Percentiles rank a stretch among this genome's conserved stretches.
Evolutionary conservation across 2,329 filamentous ascomycete genomes (phyloP).

Genomic region (Tricladium varicosporioides): DNA sequence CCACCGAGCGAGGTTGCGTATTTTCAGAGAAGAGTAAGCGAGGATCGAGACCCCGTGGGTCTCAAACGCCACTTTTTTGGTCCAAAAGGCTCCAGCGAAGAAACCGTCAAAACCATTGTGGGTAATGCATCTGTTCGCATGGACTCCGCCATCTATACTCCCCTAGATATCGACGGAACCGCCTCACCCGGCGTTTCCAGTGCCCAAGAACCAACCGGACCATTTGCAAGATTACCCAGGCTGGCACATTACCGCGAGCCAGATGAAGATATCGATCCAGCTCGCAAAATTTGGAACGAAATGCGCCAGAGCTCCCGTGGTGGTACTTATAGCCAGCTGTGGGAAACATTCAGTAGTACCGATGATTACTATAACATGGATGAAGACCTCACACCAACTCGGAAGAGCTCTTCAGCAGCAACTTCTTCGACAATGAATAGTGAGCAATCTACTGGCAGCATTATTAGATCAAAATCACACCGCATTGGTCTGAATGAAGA

Average conservation of each 20-base stretch:
- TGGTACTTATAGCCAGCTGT: slow-evolving; percentile 14
- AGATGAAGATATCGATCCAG: slow-evolving; percentile 28
- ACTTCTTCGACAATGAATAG: slow-evolving; percentile 9
- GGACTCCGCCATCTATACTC: slow-evolving; percentile 2
- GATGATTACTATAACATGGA: slow-evolving; percentile 24
- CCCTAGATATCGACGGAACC: not conserved
- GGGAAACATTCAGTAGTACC: slow-evolving; percentile 20
- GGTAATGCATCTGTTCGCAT: slow-evolving; percentile 1
- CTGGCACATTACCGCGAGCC: not conserved
- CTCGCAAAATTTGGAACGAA: slow-evolving; percentile 33
- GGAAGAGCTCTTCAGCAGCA: slow-evolving; percentile 11
- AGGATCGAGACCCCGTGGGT: slow-evolving; percentile 18
- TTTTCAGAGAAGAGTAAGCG: slow-evolving; percentile 20
- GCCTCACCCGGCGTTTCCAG: not conserved
- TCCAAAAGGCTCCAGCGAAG: slow-evolving; percentile 16
- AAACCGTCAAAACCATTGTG: slow-evolving; percentile 16
- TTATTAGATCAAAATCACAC: not conserved
- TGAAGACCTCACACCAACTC: slow-evolving; percentile 10
- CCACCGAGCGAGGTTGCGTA: slow-evolving; percentile 21
- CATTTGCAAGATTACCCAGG: slow-evolving; percentile 4
- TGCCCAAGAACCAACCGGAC: not conserved
- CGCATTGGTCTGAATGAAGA: slow-evolving; percentile 12
- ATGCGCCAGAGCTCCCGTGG: slow-evolving; percentile 31
- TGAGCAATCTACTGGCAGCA: not conserved
- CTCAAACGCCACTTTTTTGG: slow-evolving; percentile 1